Evolutionary conservation across 768 basidiomycete genomes (phyloP).

Genomic region (Suillus cothurnatus): DNA sequence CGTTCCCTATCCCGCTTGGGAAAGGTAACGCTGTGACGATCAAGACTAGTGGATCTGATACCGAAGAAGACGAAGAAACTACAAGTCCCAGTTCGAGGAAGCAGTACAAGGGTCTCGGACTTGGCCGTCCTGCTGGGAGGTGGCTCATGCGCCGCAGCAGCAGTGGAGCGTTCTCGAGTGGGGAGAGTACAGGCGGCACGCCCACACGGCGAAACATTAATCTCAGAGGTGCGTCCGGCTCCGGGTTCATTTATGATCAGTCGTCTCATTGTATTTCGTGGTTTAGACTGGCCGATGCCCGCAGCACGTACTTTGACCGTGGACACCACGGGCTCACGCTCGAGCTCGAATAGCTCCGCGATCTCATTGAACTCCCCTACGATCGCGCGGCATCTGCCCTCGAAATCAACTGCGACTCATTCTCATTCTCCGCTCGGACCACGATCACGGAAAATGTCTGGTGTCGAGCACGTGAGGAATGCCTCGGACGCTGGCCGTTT

Average conservation of each 20-base stretch:
- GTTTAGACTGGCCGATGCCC: constrained; percentile 60
- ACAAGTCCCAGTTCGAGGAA: constrained; percentile 60
- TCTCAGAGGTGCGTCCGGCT: constrained; percentile 30
- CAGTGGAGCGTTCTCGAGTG: constrained; percentile 79
- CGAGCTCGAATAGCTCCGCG: constrained; percentile 54
- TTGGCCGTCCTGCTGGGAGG: constrained; percentile 55
- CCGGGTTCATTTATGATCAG: not conserved
- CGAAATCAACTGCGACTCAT: constrained; percentile 14
- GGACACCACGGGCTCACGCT: constrained; percentile 58
- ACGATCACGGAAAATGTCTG: constrained; percentile 26
- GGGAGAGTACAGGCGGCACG: constrained; percentile 62
- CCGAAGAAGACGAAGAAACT: constrained; percentile 61
- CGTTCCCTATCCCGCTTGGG: constrained; percentile 51
- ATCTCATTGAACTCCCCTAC: constrained; percentile 50
- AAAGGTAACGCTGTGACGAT: constrained; percentile 32
- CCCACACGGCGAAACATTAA: constrained; percentile 61
- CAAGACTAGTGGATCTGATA: constrained; percentile 50
- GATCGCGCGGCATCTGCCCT: constrained; percentile 37
- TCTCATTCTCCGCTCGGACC: constrained; percentile 5
- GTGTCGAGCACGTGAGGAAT: constrained; percentile 21
- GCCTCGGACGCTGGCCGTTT: constrained; percentile 64
- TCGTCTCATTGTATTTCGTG: not conserved
- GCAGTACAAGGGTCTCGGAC: constrained; percentile 64
- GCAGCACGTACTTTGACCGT: constrained; percentile 43
- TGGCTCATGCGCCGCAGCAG: constrained; percentile 79